These are phyloP conservation scores for Aurinia saxatilis DNA, from an alignment of 345 rosid species.

Conservation along the genomic window DNA sequence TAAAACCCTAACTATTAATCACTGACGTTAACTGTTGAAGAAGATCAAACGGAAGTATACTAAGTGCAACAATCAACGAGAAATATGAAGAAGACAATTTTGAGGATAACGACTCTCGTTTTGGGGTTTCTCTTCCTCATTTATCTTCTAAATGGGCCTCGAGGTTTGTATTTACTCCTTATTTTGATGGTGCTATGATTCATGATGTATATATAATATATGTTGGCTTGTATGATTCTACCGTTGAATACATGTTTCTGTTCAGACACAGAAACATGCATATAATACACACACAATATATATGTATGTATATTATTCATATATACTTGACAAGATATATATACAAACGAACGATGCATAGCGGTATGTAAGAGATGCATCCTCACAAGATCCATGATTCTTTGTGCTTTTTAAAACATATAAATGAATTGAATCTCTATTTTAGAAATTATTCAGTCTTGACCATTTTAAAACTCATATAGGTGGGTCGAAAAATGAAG, in stretches of 20 bases:
- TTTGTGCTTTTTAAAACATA: neutral
- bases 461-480: neutral
- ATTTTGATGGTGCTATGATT: neutral
- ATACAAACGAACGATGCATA: too few relatives aligned
- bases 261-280: neutral
- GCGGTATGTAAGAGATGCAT: neutral
- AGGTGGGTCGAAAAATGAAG: slow-evolving; percentile 2
- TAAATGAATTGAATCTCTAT: neutral
- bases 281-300: too few relatives aligned
- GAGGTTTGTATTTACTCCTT: slow-evolving; percentile 12
- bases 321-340: too few relatives aligned
- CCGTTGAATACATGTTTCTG: neutral
- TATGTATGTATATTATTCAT: too few relatives aligned
- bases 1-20: neutral
- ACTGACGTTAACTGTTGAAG: neutral
- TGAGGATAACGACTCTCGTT: slow-evolving; percentile 4
- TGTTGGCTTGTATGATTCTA: neutral
- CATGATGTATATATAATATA: neutral
- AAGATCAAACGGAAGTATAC: neutral
- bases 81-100: neutral
- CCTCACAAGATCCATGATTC: neutral
- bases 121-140: slow-evolving; percentile 10
- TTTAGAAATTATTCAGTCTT: neutral
- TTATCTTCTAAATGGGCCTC: slow-evolving; percentile 5
- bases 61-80: neutral